These are phyloP conservation scores for Apiospora pterosperma DNA, from an alignment of 2,329 filamentous ascomycete species.

Conservation along the genomic window DNA sequence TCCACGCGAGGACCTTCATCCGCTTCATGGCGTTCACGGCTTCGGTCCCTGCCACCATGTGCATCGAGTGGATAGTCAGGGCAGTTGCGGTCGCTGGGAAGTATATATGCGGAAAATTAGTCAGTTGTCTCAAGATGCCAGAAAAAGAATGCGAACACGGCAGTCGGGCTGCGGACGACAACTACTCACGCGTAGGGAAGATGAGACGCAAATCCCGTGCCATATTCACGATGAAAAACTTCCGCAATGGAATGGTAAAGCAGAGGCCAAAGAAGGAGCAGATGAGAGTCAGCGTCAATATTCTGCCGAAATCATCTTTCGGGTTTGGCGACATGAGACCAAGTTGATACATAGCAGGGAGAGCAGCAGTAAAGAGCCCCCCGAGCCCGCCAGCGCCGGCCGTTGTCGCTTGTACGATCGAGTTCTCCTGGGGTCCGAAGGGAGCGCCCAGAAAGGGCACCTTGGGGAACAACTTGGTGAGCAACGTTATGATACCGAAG, in stretches of 20 bases:
- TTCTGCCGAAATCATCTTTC: conserved; percentile 50
- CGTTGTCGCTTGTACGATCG: conserved; percentile 51
- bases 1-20: conserved; percentile 47
- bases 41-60: conserved; percentile 45
- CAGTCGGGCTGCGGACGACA: not conserved
- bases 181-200: conserved; percentile 44
- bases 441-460: conserved; percentile 50
- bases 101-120: not conserved
- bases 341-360: conserved; percentile 54
- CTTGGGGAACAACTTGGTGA: conserved; percentile 36
- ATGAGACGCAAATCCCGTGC: conserved; percentile 55
- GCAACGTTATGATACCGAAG: conserved; percentile 50
- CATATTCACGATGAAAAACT: conserved; percentile 67
- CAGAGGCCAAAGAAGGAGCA: conserved; percentile 64
- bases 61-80: conserved; percentile 58
- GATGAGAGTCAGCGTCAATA: conserved; percentile 58
- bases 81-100: conserved; percentile 50
- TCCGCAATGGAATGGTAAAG: conserved; percentile 60
- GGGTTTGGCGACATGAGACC: conserved; percentile 40
- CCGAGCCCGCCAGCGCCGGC: conserved; percentile 52
- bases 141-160: not conserved
- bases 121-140: not conserved
- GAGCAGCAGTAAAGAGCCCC: conserved; percentile 52
- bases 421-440: conserved; percentile 57
- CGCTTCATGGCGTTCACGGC: conserved; percentile 49